phyloP scores from a whole-genome alignment of 2,329 filamentous ascomycete species.

The Thyridium curvatum region DNA sequence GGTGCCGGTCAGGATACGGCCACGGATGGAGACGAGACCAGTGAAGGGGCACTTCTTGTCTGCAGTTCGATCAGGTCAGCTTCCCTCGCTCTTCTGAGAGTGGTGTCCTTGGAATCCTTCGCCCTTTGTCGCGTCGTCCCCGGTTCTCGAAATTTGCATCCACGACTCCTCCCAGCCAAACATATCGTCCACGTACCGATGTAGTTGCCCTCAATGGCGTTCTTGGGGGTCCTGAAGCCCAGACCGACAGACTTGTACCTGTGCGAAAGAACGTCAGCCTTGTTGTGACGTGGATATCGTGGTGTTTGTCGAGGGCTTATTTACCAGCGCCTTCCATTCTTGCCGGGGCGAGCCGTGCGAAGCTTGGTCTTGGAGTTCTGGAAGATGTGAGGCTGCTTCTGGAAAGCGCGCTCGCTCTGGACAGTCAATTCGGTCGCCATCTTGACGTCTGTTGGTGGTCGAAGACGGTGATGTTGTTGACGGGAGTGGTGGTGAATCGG shows the following conservation, averaged over 20 bases:
- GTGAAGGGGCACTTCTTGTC: slow-evolving; percentile 99
- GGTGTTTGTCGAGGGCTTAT: neutral
- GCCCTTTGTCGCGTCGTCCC: neutral
- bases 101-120: too few species aligned
- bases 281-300: too few species aligned
- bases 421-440: slow-evolving; percentile 99
- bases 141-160: neutral
- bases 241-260: slow-evolving; percentile 98
- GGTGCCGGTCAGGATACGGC: slow-evolving; percentile 98
- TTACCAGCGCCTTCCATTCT: slow-evolving; percentile 75
- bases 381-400: slow-evolving; percentile 99
- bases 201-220: slow-evolving; percentile 96
- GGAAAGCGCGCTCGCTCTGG: slow-evolving; percentile 99
- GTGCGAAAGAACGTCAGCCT: too few species aligned
- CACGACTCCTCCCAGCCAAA: neutral
- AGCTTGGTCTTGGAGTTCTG: slow-evolving; percentile 91
- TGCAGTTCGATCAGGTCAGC: slow-evolving; percentile 31
- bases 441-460: slow-evolving; percentile 40
- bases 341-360: slow-evolving; percentile 78
- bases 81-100: slow-evolving; percentile 4
- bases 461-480: slow-evolving; percentile 9
- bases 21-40: slow-evolving; percentile 97
- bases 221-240: slow-evolving; percentile 98
- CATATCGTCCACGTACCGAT: slow-evolving; percentile 68
- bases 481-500: too few species aligned